Evolutionary conservation across 371 early-diverging fungal genomes (phyloP).

Genomic region (Mortierella sp.): DNA sequence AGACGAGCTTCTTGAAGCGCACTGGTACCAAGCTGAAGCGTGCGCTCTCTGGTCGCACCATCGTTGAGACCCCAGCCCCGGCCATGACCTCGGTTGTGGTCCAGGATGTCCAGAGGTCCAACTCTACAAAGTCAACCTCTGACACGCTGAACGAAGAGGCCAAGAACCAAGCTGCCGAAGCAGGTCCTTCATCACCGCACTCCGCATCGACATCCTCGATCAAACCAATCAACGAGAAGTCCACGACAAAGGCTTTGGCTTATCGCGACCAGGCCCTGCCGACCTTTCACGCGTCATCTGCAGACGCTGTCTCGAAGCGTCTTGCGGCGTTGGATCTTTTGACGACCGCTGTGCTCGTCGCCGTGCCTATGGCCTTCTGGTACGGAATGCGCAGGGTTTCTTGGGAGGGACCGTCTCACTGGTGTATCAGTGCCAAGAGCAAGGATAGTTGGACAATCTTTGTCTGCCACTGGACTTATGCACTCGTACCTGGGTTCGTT

Average conservation of each 20-base stretch:
- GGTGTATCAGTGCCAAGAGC: conserved; percentile 23
- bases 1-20: conserved; percentile 29
- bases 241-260: conserved; percentile 13
- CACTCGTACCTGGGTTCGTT: conserved; percentile 28
- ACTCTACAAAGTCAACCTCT: conserved; percentile 10
- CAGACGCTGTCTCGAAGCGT: conserved; percentile 19
- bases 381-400: conserved; percentile 32
- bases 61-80: conserved; percentile 6
- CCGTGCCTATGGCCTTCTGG: conserved; percentile 28
- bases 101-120: conserved; percentile 15
- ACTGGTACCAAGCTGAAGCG: conserved; percentile 39
- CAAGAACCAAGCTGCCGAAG: neutral
- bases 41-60: conserved; percentile 36
- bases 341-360: conserved; percentile 22
- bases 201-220: neutral
- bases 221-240: conserved; percentile 1
- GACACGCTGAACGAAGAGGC: conserved; percentile 9
- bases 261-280: conserved; percentile 31
- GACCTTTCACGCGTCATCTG: conserved; percentile 31
- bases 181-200: neutral
- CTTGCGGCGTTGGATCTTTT: conserved; percentile 27
- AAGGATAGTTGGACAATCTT: conserved; percentile 39
- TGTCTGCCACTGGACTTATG: conserved; percentile 39
- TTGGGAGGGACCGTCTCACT: conserved; percentile 25
- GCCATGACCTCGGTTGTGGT: conserved; percentile 6